Percentiles rank a stretch among this genome's conserved stretches.
Conservation (phyloP, 495 filamentous ascomycete species). For the Xylaria telfairii region DNA sequence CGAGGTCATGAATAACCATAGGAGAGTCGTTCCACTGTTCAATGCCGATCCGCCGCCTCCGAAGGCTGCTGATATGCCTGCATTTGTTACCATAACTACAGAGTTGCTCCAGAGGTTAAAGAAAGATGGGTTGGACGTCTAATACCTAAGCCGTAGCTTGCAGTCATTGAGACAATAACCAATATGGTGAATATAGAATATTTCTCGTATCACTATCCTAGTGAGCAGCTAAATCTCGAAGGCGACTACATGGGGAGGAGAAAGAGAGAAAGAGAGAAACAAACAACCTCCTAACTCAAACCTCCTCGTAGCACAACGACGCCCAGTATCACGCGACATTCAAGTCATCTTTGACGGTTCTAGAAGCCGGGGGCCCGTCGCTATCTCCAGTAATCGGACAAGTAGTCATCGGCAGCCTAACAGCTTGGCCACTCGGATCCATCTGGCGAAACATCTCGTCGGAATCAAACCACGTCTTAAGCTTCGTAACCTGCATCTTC, state of each 20-base stretch:
- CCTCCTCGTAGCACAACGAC: not conserved
- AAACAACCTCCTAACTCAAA: not conserved
- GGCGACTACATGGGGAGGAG: not conserved
- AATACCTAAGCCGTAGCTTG: not conserved
- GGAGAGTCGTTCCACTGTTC: conserved; percentile 56
- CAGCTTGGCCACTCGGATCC: conserved; percentile 26
- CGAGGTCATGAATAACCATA: conserved; percentile 62
- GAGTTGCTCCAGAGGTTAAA: conserved; percentile 6
- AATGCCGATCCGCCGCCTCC: conserved; percentile 62
- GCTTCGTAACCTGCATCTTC: conserved; percentile 57
- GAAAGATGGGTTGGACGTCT: conserved; percentile 14
- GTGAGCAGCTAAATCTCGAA: not conserved
- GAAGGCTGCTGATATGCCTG: not conserved
- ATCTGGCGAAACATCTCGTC: conserved; percentile 72
- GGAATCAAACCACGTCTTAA: conserved; percentile 70
- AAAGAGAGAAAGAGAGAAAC: too few species aligned
- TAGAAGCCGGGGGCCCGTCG: not conserved
- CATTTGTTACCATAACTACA: not conserved
- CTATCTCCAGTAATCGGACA: not conserved
- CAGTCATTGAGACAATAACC: too few species aligned
- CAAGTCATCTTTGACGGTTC: not conserved
- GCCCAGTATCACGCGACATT: not conserved
- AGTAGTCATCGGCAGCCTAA: not conserved
- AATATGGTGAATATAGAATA: too few species aligned
- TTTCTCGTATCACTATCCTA: not conserved